Conservation (phyloP, 208 protist genomes). For the Wallacemonas sp. region DNA sequence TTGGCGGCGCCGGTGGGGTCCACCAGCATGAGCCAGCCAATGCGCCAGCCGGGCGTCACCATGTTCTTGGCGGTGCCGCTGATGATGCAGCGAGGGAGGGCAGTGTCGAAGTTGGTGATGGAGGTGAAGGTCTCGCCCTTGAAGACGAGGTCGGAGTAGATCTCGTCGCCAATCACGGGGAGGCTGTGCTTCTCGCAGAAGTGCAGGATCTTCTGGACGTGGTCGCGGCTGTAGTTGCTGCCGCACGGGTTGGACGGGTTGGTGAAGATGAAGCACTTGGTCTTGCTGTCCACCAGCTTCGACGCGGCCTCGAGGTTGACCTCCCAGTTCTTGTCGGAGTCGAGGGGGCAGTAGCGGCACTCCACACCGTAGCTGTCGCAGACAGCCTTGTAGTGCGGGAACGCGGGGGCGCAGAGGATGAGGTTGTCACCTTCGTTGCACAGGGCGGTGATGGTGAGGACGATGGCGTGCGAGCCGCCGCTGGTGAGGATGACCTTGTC, state of each 20-base stretch:
- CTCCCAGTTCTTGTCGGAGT: constrained; percentile 83
- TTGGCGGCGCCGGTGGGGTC: constrained; percentile 33
- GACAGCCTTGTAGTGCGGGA: constrained; percentile 88
- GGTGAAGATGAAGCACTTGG: constrained; percentile 86
- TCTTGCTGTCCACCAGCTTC: constrained; percentile 69
- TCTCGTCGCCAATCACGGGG: constrained; percentile 91
- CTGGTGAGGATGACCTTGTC: constrained; percentile 69
- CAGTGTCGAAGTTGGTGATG: constrained; percentile 55
- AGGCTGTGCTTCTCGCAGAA: constrained; percentile 73
- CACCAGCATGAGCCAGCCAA: constrained; percentile 79
- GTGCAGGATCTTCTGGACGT: constrained; percentile 56
- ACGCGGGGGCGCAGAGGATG: constrained; percentile 85
- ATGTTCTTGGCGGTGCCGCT: constrained; percentile 90
- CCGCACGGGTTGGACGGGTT: constrained; percentile 95
- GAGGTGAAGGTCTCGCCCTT: constrained; percentile 48
- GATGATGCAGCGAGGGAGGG: constrained; percentile 66
- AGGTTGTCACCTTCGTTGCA: constrained; percentile 81
- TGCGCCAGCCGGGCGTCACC: constrained; percentile 88
- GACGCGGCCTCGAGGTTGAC: constrained; percentile 71
- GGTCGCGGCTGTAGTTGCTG: constrained; percentile 65
- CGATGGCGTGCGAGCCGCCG: constrained; percentile 84
- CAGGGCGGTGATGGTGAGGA: constrained; percentile 73
- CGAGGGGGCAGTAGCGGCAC: constrained; percentile 58
- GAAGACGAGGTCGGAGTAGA: constrained; percentile 92
- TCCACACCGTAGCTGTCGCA: constrained; percentile 62